Conservation (phyloP, 2,329 filamentous ascomycete species). For the Colletotrichum eleusines region DNA sequence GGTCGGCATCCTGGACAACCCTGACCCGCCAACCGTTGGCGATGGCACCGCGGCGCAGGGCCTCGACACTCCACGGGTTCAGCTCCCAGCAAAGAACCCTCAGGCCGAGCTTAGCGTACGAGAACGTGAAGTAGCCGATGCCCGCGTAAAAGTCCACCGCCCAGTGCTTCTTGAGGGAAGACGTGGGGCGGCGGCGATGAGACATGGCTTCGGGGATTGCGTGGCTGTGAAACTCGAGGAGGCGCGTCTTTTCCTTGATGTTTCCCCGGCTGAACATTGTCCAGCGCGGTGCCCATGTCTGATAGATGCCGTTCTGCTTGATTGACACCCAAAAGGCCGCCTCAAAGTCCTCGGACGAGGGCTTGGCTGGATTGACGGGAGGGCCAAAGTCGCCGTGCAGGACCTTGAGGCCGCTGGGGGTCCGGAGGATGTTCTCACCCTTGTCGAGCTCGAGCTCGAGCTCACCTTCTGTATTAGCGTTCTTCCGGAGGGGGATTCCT, state of each 20-base stretch:
- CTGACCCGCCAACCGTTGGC: conserved; percentile 75
- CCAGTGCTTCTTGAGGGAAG: conserved; percentile 54
- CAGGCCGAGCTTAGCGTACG: conserved; percentile 79
- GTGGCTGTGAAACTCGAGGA: conserved; percentile 66
- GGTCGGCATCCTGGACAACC: conserved; percentile 61
- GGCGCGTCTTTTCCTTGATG: conserved; percentile 85
- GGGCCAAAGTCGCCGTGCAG: conserved; percentile 82
- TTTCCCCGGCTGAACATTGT: conserved; percentile 97
- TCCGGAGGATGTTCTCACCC: conserved; percentile 77
- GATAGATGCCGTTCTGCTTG: conserved; percentile 81
- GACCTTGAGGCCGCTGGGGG: conserved; percentile 76
- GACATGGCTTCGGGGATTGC: background rate
- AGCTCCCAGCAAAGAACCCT: conserved; percentile 89
- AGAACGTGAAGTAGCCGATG: conserved; percentile 94
- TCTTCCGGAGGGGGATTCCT: conserved; percentile 65
- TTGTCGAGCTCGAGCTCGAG: conserved; percentile 32
- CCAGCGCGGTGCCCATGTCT: conserved; percentile 89
- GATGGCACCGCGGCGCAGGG: conserved; percentile 78
- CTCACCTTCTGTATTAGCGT: background rate
- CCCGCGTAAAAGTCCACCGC: conserved; percentile 90
- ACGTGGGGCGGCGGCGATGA: conserved; percentile 10
- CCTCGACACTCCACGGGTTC: conserved; percentile 90
- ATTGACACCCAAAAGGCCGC: conserved; percentile 83
- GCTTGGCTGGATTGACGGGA: conserved; percentile 43
- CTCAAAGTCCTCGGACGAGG: conserved; percentile 67